These are phyloP conservation scores for Xylona heveae DNA, from an alignment of 495 filamentous ascomycete species.

Conservation along the genomic window DNA sequence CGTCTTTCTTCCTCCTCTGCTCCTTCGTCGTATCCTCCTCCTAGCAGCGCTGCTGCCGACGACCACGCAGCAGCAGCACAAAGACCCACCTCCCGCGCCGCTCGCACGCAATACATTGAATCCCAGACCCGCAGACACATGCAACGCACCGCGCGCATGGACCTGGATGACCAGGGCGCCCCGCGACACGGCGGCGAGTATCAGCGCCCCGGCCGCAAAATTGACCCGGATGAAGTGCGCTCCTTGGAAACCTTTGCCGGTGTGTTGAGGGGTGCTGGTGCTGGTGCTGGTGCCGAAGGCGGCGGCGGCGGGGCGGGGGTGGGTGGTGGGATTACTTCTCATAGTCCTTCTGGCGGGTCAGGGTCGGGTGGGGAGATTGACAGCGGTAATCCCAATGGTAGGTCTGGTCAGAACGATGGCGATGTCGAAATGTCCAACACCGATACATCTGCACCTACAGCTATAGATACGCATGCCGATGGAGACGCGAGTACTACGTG, in stretches of 20 bases:
- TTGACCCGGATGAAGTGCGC: constrained; percentile 12
- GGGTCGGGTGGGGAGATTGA: too few species aligned
- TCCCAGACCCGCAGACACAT: constrained; percentile 35
- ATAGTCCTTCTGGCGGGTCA: too few species aligned
- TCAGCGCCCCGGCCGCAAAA: constrained; percentile 14
- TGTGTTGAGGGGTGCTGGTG: constrained; percentile 7
- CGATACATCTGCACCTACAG: too few species aligned
- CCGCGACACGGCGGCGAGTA: constrained; percentile 32
- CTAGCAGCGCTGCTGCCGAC: background rate
- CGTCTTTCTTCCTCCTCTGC: constrained; percentile 9
- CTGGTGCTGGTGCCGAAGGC: constrained; percentile 15
- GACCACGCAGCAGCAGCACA: background rate
- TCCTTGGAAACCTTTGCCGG: constrained; percentile 12
- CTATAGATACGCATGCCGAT: too few species aligned
- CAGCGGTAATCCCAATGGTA: too few species aligned
- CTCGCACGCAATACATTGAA: constrained; percentile 54
- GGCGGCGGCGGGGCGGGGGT: constrained; percentile 12
- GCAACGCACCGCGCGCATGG: constrained; percentile 28
- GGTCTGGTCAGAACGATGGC: too few species aligned
- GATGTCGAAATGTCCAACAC: too few species aligned
- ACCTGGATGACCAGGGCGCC: constrained; percentile 31
- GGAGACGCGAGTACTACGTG: too few species aligned
- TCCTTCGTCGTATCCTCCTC: background rate
- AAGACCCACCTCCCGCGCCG: background rate
- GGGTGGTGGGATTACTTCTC: constrained; percentile 15